Evolutionary conservation across 768 basidiomycete genomes (phyloP), one percentile per base, ranked within the genome.

Genomic region (Russula lepida): DNA sequence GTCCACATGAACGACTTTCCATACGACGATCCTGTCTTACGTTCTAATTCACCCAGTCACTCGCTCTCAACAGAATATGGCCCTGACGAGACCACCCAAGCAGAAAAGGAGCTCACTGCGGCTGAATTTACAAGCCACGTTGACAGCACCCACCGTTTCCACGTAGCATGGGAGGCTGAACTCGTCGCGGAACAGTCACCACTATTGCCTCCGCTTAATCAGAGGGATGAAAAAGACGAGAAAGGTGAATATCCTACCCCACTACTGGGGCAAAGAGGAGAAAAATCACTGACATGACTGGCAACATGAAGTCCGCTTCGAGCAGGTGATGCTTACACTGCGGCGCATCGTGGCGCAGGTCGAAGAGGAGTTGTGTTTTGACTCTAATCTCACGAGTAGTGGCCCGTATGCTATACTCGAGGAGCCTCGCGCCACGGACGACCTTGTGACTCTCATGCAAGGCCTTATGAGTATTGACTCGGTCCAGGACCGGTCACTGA

Each of bases 291-390:
- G 33, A 50, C 27, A 46, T 30, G 6, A 35, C 2, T 7, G 30
- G 17, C 27, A 1, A 21, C 30, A 44, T 28, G 60, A 33, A 56
- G 39, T 37, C 8, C 49, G 60, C 35, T 52, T 55, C 41, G 49
- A 39, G 6, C 49, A 51, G 19, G 54, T 52, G 39, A 51, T 56
- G 60, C 55, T 44, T 9, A 51, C 32, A 28, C 55, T 62, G 2
- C 50, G 49, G n/a, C 55, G 35, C 43, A 49, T 53, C 56, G 49
- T 62, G 56, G 61, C 56, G 51, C 33, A 53, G 35, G 55, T 56
- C 13, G 55, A 61, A 32, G 54, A 57, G 43, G 32, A 27, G 39
- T 44, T 12, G 23, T 56, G 44, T 41, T 21, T 57, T 39, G 48
- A 52, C 11, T 33, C 55, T 11, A 25, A 33, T 39, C 49, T 62